phyloP scores from a whole-genome alignment of 164 flowering plant genomes.

The Magnolia officinalis region DNA sequence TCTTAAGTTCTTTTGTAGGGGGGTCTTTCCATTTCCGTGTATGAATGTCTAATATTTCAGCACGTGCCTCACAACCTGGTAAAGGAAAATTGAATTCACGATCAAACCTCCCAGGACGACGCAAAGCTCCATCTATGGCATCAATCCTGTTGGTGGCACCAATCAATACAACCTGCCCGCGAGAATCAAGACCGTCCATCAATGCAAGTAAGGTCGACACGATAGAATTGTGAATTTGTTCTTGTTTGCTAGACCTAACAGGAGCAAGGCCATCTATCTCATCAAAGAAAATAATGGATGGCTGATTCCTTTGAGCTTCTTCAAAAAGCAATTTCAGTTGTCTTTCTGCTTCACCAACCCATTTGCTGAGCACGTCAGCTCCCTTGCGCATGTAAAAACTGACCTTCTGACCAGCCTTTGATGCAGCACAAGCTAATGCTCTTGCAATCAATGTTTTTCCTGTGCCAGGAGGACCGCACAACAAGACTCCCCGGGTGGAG shows the following conservation, averaged over 20 bases:
- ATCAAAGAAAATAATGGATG: constrained; percentile 98
- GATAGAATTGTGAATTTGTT: constrained; percentile 98
- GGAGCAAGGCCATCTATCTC: constrained; percentile 99
- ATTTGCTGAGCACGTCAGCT: constrained; percentile 99
- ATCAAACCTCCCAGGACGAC: constrained; percentile 99
- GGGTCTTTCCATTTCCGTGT: constrained; percentile 97
- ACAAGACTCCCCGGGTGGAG: constrained; percentile 97
- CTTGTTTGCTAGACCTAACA: constrained; percentile 98
- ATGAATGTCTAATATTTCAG: constrained; percentile 91
- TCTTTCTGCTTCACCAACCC: constrained; percentile 99
- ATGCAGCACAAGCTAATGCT: constrained; percentile 99
- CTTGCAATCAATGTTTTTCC: constrained; percentile 98
- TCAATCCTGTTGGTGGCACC: constrained; percentile 99
- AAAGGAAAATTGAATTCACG: constrained; percentile 96
- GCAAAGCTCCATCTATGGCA: constrained; percentile 98
- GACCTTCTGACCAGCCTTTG: constrained; percentile 99
- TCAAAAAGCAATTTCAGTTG: constrained; percentile 94
- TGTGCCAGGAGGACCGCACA: constrained; percentile 99
- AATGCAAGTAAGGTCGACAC: constrained; percentile 96
- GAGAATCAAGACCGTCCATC: constrained; percentile 99
- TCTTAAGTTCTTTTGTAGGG: constrained; percentile 74
- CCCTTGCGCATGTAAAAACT: constrained; percentile 99
- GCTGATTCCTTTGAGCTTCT: constrained; percentile 98
- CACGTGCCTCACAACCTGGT: constrained; percentile 97
- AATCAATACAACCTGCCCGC: constrained; percentile 97